phyloP scores from a whole-genome alignment of 768 basidiomycete species.

The Cystobasidium tubakii region DNA sequence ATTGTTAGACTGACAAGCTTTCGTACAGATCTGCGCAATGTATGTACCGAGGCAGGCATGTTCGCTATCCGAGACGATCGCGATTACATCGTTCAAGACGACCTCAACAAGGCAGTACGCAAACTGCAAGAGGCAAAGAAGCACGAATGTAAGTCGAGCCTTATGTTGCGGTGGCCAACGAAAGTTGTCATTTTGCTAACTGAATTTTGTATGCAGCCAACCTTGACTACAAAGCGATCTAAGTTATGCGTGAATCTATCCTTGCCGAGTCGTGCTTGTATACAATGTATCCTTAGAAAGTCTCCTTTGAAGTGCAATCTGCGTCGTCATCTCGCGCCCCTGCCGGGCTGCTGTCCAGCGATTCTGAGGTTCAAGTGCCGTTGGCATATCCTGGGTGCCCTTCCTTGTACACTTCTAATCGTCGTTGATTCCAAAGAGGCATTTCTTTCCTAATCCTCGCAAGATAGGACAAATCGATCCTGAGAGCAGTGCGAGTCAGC shows the following conservation, averaged over 20 bases:
- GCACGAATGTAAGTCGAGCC: conserved; percentile 35
- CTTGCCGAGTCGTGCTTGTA: not conserved
- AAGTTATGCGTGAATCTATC: not conserved
- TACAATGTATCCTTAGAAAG: not conserved
- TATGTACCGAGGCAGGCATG: conserved; percentile 61
- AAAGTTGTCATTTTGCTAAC: not conserved
- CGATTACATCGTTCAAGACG: conserved; percentile 84
- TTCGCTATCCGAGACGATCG: conserved; percentile 95
- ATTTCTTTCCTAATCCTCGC: conserved; percentile 40
- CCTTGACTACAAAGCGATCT: conserved; percentile 34
- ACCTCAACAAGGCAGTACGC: conserved; percentile 88
- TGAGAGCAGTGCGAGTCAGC: not conserved
- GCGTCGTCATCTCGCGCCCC: no score
- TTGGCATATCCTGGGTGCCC: not conserved
- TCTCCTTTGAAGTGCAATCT: not conserved
- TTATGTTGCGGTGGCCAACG: not conserved
- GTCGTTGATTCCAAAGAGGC: conserved; percentile 42
- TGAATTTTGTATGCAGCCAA: not conserved
- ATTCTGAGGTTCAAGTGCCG: not conserved
- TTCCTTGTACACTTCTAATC: conserved; percentile 40
- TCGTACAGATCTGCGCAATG: conserved; percentile 27
- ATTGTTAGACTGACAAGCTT: conserved; percentile 66
- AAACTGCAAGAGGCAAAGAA: conserved; percentile 81
- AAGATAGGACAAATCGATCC: conserved; percentile 41
- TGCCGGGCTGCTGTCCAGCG: no score